Evolutionary conservation across 164 flowering plant species (phyloP).

Genomic region (Annona squamosa): DNA sequence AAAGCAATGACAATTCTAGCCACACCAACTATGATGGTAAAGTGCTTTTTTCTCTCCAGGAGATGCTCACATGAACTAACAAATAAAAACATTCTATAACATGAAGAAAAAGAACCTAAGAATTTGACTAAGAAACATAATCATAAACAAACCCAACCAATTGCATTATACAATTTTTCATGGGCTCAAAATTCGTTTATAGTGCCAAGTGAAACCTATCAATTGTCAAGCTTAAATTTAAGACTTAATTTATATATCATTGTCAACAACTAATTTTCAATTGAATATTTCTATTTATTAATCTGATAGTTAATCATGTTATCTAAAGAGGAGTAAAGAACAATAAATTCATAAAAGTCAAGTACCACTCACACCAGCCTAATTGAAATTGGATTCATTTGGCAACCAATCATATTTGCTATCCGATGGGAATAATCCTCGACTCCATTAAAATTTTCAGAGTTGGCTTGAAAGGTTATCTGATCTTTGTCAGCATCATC

Average conservation of each 20-base stretch:
- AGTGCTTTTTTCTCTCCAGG: too few species aligned
- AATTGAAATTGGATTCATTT: slow-evolving; percentile 64
- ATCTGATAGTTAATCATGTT: neutral
- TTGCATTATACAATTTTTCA: too few species aligned
- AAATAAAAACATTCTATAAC: too few species aligned
- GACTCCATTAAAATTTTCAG: slow-evolving; percentile 68
- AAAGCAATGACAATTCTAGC: too few species aligned
- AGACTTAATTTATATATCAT: too few species aligned
- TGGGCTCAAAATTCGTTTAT: neutral
- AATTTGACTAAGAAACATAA: neutral
- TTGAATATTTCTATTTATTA: neutral
- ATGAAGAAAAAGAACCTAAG: too few species aligned
- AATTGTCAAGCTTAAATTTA: neutral
- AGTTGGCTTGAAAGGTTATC: slow-evolving; percentile 81
- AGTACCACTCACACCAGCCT: slow-evolving; percentile 74
- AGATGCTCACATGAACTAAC: too few species aligned
- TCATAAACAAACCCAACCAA: neutral
- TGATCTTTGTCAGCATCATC: slow-evolving; percentile 99
- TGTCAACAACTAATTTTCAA: neutral
- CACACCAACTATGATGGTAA: too few species aligned
- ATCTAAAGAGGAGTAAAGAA: neutral
- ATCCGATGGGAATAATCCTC: slow-evolving; percentile 99
- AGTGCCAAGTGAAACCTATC: neutral
- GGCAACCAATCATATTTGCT: slow-evolving; percentile 97
- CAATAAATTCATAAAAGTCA: neutral